A percentile compares a stretch with the other conserved stretches of the same genome.
Evolutionary conservation across 2,329 filamentous ascomycete species (phyloP).

Genomic region (Ophiostoma sp.): DNA sequence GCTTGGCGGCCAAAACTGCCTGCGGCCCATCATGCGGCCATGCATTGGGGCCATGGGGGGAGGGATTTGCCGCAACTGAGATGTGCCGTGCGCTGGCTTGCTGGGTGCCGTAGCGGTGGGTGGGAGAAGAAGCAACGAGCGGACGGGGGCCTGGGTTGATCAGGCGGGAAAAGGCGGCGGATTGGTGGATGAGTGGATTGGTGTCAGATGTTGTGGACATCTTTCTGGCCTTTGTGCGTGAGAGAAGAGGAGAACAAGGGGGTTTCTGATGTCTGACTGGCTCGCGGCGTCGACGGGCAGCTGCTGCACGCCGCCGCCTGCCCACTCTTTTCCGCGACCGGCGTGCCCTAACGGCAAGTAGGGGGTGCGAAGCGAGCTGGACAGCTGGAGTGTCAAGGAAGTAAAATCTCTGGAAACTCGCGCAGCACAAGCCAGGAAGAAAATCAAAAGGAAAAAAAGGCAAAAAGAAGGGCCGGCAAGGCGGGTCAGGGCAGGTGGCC

Average conservation of each 20-base stretch:
- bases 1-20: constrained; percentile 22
- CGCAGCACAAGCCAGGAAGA: not conserved
- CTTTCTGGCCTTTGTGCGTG: not conserved
- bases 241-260: not conserved
- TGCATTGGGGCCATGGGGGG: constrained; percentile 4
- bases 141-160: constrained; percentile 28
- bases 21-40: constrained; percentile 29
- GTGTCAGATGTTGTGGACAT: not conserved
- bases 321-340: constrained; percentile 26
- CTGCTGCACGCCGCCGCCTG: not conserved
- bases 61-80: constrained; percentile 17
- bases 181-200: constrained; percentile 8
- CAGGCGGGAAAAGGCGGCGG: constrained; percentile 26
- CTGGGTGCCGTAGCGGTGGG: constrained; percentile 19
- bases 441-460: not conserved
- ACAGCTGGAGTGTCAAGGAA: not conserved
- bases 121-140: not conserved
- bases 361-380: constrained; percentile 14
- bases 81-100: constrained; percentile 8
- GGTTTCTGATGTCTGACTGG: constrained; percentile 3
- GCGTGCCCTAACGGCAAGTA: constrained; percentile 19
- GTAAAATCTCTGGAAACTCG: not conserved
- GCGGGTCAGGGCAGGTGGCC: not conserved
- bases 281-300: not conserved
- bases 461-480: not conserved